Base-by-base conservation (phyloP, 495 filamentous ascomycete genomes). In the Tricharina praecox region DNA sequence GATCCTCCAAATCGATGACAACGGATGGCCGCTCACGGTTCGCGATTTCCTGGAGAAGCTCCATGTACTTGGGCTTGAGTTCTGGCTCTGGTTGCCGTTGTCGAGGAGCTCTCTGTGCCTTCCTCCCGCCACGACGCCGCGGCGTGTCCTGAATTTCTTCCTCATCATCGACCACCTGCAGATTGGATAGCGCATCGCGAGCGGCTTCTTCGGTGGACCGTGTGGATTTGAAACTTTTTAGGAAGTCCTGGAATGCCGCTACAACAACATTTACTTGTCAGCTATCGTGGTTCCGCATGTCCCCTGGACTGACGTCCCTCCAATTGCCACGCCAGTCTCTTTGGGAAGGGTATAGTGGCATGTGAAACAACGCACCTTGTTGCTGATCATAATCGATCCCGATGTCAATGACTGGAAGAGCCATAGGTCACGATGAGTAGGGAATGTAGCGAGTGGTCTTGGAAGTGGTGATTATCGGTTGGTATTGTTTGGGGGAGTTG, bases 221-320 rank as follows among this genome's bases (percentile, higher is more conserved):
- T 13, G 76, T 72, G 10, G 78, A 81, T 67, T 97, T 96, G 74
- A 92, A 97, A 37, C 74, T 73, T 52, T 73, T 67, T 50, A 97
- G 71, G 62, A 97, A 97, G 56, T 81, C 78, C 63, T 86, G 77
- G 68, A 97, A 93, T 24, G 77, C 84, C 44, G 68, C 83, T 83
- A 59, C 33, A 23, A 23, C 10, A 20, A 3, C n/a, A n/a, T n/a
- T n/a, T n/a, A n/a, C n/a, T n/a, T n/a, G n/a, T n/a, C n/a, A n/a
- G n/a, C n/a, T n/a, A n/a, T n/a, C n/a, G n/a, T n/a, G n/a, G n/a
- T n/a, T n/a, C n/a, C n/a, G n/a, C n/a, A n/a, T n/a, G n/a, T n/a
- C n/a, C n/a, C n/a, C n/a, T n/a, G n/a, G n/a, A n/a, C n/a, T n/a
- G n/a, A n/a, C n/a, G n/a, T n/a, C n/a, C n/a, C n/a, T n/a, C n/a